Base-by-base conservation (phyloP, 2,329 filamentous ascomycete genomes). In the Phialophora expanda region DNA sequence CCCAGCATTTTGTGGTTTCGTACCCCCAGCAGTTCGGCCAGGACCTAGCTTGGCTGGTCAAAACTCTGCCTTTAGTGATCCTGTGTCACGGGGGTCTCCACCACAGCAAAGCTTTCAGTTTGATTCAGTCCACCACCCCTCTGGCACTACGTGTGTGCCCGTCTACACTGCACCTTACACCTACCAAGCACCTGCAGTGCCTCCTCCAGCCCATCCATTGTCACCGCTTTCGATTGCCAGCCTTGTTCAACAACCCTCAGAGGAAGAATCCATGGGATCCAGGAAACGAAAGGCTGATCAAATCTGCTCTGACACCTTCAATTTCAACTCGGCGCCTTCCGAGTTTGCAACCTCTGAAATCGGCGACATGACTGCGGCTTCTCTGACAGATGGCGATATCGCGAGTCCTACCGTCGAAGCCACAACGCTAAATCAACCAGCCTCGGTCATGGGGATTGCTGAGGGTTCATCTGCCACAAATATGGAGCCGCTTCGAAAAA, bases 361-460 rank as follows among this genome's bases (percentile, higher is more conserved):
- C 12, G 44, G 28, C 12, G 26, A 59, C 17, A 14, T 34, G 14
- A n/a, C 4, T 46, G 14, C 48, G 9, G 24, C 11, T 26, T 22
- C 22, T 17, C 9, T 51, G 24, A 8, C 48, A 14, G 26, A 53
- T 53, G 26, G 6, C 20, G 26, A 24, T 26, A 8, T 44, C 17
- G 17, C 17, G 38, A 44, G 38, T n/a, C 17, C 17, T 44, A n/a
- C 38, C 17, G 38, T n/a, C 17, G 17, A n/a, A 44, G 11, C 11
- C 30, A 50, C 12, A 11, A 26, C 14, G 34, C 46, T 26, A 44
- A 64, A 51, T 38, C 38, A 66, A 4, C 68, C 70, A 14, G 38
- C 61, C 24, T 61, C 60, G 26, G 62, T 69, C 12, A 67, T 72
- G 41, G 73, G 77, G 69, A 73, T 74, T 32, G 73, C 77, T 63